Evolutionary conservation across 441 rosid species (phyloP).

Genomic region (Euphorbia celastroides): DNA sequence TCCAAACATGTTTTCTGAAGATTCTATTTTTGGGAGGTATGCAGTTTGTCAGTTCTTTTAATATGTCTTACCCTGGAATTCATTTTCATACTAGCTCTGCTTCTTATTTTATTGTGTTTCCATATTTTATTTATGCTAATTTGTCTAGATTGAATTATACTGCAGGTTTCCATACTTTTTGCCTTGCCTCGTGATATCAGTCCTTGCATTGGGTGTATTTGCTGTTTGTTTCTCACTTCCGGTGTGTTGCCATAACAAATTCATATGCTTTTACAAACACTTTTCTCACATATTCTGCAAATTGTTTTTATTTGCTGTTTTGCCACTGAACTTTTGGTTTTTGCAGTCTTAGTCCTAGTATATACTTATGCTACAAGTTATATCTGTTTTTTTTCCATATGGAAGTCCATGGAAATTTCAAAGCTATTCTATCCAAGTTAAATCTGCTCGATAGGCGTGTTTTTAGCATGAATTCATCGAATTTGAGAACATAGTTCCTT

Average conservation of each 20-base stretch:
- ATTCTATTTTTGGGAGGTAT: constrained; percentile 36
- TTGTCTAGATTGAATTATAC: constrained; percentile 8
- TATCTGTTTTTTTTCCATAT: neutral
- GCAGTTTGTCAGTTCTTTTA: neutral
- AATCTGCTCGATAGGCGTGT: neutral
- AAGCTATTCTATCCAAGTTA: neutral
- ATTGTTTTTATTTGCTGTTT: neutral
- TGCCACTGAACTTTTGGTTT: neutral
- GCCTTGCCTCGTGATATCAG: constrained; percentile 44
- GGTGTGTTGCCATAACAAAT: constrained; percentile 21
- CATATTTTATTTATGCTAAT: constrained; percentile 5
- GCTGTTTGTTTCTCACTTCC: constrained; percentile 31
- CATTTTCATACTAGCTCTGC: neutral
- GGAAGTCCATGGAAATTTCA: neutral
- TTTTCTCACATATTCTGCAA: neutral
- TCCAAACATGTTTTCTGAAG: constrained; percentile 27
- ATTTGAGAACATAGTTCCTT: neutral
- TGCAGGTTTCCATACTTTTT: constrained; percentile 50
- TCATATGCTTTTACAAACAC: neutral
- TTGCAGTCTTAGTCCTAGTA: neutral
- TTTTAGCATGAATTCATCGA: neutral
- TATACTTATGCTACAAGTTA: neutral
- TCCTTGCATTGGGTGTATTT: constrained; percentile 32
- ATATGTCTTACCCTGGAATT: neutral
- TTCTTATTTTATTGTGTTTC: neutral